Conservation (phyloP, 202 grass and related monocot species). For the Panicum hallii region DNA sequence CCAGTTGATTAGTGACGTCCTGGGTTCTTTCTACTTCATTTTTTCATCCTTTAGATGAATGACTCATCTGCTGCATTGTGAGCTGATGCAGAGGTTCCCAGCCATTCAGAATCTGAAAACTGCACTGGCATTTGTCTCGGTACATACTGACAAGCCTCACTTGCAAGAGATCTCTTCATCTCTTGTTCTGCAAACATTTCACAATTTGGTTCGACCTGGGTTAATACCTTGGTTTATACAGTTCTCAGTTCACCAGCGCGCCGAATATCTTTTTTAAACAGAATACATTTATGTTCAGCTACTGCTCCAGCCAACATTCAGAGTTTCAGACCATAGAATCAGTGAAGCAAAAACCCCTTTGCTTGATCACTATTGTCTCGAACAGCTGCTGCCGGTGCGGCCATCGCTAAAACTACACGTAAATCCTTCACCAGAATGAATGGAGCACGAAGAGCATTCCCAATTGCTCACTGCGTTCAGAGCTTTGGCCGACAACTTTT, state of each 20-base stretch:
- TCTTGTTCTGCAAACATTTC: not conserved
- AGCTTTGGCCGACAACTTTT: not conserved
- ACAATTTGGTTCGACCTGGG: not conserved
- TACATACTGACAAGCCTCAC: not conserved
- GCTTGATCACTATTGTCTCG: not conserved
- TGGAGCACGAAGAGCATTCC: not conserved
- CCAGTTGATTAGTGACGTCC: not conserved
- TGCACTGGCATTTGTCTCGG: not conserved
- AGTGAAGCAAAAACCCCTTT: constrained; percentile 1
- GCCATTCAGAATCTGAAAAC: not conserved
- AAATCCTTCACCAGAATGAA: not conserved
- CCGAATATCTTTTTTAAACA: not conserved
- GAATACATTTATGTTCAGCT: not conserved
- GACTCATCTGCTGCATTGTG: not conserved
- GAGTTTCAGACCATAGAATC: constrained; percentile 4
- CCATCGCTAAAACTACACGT: not conserved
- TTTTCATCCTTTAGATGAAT: not conserved
- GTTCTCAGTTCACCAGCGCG: not conserved
- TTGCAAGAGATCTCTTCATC: not conserved
- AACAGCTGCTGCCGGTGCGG: not conserved
- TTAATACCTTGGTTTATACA: not conserved
- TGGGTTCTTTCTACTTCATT: not conserved
- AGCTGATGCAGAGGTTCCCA: not conserved
- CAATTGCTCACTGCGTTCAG: no score
- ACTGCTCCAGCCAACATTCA: constrained; percentile 12